These are phyloP conservation scores for Cyberlindnera nakhonratchasimensis DNA, from an alignment of 805 yeast genomes.

Conservation along the genomic window DNA sequence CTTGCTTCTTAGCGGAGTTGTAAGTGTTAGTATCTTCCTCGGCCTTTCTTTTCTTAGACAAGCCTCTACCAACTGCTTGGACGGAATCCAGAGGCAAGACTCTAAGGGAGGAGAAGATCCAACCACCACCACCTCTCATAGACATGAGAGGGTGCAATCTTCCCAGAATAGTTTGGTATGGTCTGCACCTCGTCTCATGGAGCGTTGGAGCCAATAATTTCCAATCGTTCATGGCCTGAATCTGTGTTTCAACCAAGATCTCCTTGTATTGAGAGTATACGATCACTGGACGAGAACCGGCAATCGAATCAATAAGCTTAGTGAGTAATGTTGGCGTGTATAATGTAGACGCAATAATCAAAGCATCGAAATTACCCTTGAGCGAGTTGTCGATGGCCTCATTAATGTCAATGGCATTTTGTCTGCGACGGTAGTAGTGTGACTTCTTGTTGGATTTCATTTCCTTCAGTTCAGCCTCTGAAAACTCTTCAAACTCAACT, in stretches of 20 bases:
- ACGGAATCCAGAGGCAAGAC: constrained; percentile 70
- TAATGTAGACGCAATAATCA: constrained; percentile 70
- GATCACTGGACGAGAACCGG: constrained; percentile 86
- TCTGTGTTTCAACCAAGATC: constrained; percentile 67
- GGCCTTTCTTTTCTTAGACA: constrained; percentile 37
- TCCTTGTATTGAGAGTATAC: constrained; percentile 83
- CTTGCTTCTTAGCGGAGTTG: constrained; percentile 4
- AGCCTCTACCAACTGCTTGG: constrained; percentile 65
- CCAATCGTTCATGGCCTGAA: constrained; percentile 60
- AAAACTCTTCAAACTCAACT: constrained; percentile 42
- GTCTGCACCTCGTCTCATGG: constrained; percentile 76
- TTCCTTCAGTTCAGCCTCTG: constrained; percentile 50
- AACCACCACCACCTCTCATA: constrained; percentile 90
- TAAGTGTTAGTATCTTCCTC: constrained; percentile 30
- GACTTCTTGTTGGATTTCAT: constrained; percentile 58
- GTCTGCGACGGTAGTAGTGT: constrained; percentile 64
- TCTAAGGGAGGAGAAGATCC: constrained; percentile 68
- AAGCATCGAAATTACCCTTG: constrained; percentile 63
- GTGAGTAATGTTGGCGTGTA: constrained; percentile 65
- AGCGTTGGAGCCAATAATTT: constrained; percentile 80
- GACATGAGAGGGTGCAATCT: constrained; percentile 95
- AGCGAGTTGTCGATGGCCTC: constrained; percentile 47
- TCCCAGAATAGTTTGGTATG: constrained; percentile 91
- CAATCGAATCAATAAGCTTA: constrained; percentile 55
- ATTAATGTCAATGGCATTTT: constrained; percentile 48